Evolutionary conservation across 257 asterid species (phyloP).

Genomic region (Solanum chmielewskii): DNA sequence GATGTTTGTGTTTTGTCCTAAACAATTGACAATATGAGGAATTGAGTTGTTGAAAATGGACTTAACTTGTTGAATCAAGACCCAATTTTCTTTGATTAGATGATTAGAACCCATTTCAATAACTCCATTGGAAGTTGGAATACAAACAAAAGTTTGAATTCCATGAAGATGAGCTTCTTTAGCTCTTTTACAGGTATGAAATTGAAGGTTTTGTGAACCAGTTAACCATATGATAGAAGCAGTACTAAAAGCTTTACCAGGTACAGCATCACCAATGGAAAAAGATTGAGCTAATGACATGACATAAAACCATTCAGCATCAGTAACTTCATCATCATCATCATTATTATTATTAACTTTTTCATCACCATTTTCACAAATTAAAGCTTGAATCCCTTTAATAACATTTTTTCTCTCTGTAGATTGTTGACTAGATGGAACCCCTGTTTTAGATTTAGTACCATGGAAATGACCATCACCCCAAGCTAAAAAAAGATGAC

Average conservation of each 20-base stretch:
- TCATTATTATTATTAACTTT: neutral
- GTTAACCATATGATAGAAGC: constrained; percentile 48
- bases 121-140: constrained; percentile 46
- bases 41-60: constrained; percentile 23
- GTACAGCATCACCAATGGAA: constrained; percentile 30
- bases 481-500: constrained; percentile 31
- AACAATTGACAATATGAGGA: neutral
- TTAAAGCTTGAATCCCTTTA: constrained; percentile 49
- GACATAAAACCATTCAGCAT: constrained; percentile 65
- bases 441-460: neutral
- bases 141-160: constrained; percentile 49
- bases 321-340: neutral
- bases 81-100: constrained; percentile 35
- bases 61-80: constrained; percentile 33
- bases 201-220: constrained; percentile 43
- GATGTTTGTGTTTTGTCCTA: neutral
- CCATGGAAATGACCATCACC: constrained; percentile 48
- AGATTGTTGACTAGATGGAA: neutral
- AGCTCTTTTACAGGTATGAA: constrained; percentile 54
- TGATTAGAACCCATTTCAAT: constrained; percentile 58
- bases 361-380: constrained; percentile 17
- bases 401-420: constrained; percentile 39
- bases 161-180: constrained; percentile 66
- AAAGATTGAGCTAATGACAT: constrained; percentile 57
- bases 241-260: constrained; percentile 44